Evolutionary conservation across 208 protist genomes (phyloP).

Genomic region (Blastocrithidia nonstop): DNA sequence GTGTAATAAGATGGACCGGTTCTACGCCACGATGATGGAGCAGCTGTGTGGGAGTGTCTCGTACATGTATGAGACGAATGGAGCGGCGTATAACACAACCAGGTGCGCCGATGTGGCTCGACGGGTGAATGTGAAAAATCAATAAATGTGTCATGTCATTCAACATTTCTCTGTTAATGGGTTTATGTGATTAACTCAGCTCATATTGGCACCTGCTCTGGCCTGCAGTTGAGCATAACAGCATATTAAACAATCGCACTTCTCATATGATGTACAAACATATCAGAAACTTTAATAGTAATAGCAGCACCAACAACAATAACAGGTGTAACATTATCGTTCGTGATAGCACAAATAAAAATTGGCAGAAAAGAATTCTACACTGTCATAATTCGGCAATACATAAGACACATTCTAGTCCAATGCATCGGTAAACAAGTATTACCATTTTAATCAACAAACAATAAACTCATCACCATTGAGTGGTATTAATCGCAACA

Average conservation of each 20-base stretch:
- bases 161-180: constrained; percentile 21
- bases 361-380: too few relatives aligned
- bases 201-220: constrained; percentile 48
- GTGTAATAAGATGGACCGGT: constrained; percentile 24
- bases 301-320: not conserved
- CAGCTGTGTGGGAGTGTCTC: constrained; percentile 28
- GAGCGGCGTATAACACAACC: constrained; percentile 13
- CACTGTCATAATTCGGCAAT: too few relatives aligned
- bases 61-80: constrained; percentile 12
- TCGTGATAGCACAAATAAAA: too few relatives aligned
- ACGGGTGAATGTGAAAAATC: constrained; percentile 23
- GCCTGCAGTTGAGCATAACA: not conserved
- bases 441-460: too few relatives aligned
- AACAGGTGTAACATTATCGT: not conserved
- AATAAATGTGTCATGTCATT: constrained; percentile 22
- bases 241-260: too few relatives aligned
- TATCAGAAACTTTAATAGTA: too few relatives aligned
- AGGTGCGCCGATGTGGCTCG: constrained; percentile 41
- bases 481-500: too few relatives aligned
- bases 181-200: constrained; percentile 38
- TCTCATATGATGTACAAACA: too few relatives aligned
- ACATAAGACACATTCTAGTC: too few relatives aligned
- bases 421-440: too few relatives aligned
- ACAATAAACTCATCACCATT: too few relatives aligned
- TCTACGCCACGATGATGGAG: constrained; percentile 44